Evolutionary conservation across 2,329 filamentous ascomycete genomes (phyloP).

Genomic region (Aspergillus cejpii): DNA sequence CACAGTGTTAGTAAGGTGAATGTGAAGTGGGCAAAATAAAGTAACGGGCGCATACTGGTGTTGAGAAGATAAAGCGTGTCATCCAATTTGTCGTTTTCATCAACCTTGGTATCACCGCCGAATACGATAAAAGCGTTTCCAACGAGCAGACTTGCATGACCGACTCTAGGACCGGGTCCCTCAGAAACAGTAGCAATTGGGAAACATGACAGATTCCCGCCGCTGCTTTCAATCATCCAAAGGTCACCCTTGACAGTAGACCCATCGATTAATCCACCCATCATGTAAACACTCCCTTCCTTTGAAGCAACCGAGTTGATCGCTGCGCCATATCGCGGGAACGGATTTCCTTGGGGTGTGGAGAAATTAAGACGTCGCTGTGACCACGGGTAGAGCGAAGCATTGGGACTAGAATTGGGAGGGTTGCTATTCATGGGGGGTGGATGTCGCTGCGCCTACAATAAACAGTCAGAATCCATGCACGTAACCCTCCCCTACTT

Average conservation of each 20-base stretch:
- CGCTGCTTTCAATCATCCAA: slow-evolving; percentile 91
- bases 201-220: slow-evolving; percentile 77
- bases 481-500: background rate
- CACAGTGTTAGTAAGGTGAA: slow-evolving; percentile 1
- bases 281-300: slow-evolving; percentile 94
- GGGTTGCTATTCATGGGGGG: slow-evolving; percentile 52
- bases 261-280: slow-evolving; percentile 93
- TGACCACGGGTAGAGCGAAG: slow-evolving; percentile 92
- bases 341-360: slow-evolving; percentile 73
- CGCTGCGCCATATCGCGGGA: slow-evolving; percentile 92
- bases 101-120: slow-evolving; percentile 94
- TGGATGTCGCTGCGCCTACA: slow-evolving; percentile 29
- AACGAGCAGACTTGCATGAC: slow-evolving; percentile 86
- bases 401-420: slow-evolving; percentile 54
- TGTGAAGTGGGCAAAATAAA: slow-evolving; percentile 11
- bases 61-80: slow-evolving; percentile 95
- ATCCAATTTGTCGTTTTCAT: slow-evolving; percentile 83
- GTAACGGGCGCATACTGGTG: slow-evolving; percentile 64
- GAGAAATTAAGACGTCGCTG: slow-evolving; percentile 82
- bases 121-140: slow-evolving; percentile 99
- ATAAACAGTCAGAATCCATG: slow-evolving; percentile 2
- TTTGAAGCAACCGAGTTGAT: slow-evolving; percentile 90
- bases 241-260: slow-evolving; percentile 93
- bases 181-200: slow-evolving; percentile 87
- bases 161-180: slow-evolving; percentile 88